These are phyloP conservation scores for Mikania micrantha DNA, from an alignment of 129 eudicot genomes.

Conservation along the genomic window DNA sequence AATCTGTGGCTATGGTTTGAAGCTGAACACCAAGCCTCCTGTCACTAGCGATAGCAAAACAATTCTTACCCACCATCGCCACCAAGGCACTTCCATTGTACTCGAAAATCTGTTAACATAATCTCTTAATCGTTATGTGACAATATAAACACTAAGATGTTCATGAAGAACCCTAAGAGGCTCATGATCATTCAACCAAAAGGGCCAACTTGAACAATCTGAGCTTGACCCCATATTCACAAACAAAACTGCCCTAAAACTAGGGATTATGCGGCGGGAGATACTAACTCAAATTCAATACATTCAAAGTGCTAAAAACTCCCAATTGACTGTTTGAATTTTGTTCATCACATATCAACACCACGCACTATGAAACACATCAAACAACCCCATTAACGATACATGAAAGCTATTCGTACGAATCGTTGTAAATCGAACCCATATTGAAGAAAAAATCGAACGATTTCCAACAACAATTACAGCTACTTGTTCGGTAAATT, in stretches of 20 bases:
- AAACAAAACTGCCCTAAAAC: background rate
- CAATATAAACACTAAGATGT: background rate
- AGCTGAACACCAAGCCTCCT: slow-evolving; percentile 86
- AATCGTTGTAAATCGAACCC: background rate
- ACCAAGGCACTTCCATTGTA: slow-evolving; percentile 95
- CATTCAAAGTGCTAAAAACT: background rate
- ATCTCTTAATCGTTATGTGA: background rate
- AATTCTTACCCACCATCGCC: slow-evolving; percentile 96
- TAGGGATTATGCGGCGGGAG: background rate
- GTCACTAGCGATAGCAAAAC: slow-evolving; percentile 92
- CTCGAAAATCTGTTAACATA: slow-evolving; percentile 57
- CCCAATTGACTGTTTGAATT: background rate
- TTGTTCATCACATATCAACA: no score
- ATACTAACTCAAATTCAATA: background rate
- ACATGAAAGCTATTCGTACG: background rate
- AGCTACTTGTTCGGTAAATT: no score
- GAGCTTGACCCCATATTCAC: background rate
- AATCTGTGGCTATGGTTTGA: slow-evolving; percentile 87
- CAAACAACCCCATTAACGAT: background rate
- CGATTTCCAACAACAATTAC: background rate
- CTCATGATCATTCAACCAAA: background rate
- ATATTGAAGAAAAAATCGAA: background rate
- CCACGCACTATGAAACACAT: no score
- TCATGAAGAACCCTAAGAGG: background rate
- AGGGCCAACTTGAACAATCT: background rate